These are phyloP conservation scores for Coprinopsis sp. DNA, from an alignment of 768 basidiomycete genomes.

Conservation along the genomic window DNA sequence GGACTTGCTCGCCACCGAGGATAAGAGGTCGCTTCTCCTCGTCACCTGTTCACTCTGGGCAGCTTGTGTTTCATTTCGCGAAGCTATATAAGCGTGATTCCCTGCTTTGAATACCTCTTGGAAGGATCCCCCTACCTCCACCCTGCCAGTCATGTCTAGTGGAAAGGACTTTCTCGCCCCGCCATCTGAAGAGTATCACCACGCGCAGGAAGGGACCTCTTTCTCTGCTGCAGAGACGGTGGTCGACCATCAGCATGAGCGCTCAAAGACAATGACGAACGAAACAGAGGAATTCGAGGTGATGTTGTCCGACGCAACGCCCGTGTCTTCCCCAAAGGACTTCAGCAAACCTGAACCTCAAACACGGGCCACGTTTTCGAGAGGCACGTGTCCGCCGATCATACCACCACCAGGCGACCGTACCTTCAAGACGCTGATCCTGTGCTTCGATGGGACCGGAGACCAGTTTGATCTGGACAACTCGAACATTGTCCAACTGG, in stretches of 20 bases:
- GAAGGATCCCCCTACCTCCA: no score
- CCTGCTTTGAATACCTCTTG: no score
- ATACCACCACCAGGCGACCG: constrained; percentile 40
- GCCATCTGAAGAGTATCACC: neutral
- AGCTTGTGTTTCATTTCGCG: no score
- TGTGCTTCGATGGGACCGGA: constrained; percentile 58
- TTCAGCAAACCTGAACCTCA: neutral
- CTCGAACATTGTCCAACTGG: constrained; percentile 50
- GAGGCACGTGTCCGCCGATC: constrained; percentile 19
- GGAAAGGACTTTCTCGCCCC: neutral
- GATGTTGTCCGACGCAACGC: neutral
- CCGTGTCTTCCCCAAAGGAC: constrained; percentile 1
- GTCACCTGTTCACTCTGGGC: no score
- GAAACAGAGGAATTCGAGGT: constrained; percentile 9
- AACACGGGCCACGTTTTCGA: constrained; percentile 15
- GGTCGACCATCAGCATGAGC: constrained; percentile 5
- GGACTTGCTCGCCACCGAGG: no score
- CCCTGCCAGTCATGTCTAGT: neutral
- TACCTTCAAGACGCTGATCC: constrained; percentile 37
- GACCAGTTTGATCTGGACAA: constrained; percentile 50
- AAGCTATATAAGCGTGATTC: no score
- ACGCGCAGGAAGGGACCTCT: constrained; percentile 17
- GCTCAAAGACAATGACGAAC: neutral
- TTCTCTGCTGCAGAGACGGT: constrained; percentile 16
- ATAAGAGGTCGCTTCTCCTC: no score